Conservation (phyloP, 2,329 filamentous ascomycete species). For the Colletotrichum sansevieriae region DNA sequence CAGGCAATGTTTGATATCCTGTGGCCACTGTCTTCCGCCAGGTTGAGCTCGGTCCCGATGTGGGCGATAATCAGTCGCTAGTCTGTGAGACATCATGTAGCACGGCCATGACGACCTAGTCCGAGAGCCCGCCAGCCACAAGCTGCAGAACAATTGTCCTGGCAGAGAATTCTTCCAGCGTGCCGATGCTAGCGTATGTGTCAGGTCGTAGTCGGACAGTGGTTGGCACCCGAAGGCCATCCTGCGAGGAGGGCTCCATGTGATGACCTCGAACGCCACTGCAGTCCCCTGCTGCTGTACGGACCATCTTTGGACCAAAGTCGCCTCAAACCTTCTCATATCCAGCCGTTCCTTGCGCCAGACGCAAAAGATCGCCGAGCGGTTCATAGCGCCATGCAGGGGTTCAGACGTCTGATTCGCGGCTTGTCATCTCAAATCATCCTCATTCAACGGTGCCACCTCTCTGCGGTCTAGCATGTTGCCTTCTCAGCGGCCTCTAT, state of each 20-base stretch:
- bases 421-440: constrained; percentile 25
- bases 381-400: constrained; percentile 29
- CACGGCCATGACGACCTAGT: constrained; percentile 23
- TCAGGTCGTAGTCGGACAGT: constrained; percentile 15
- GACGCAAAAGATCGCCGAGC: constrained; percentile 1
- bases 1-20: not conserved
- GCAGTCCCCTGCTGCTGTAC: constrained; percentile 5
- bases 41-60: constrained; percentile 26
- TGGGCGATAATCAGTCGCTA: not conserved
- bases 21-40: not conserved
- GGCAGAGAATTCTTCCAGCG: not conserved
- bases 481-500: no score
- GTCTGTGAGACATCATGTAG: constrained; percentile 29
- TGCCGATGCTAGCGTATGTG: constrained; percentile 10
- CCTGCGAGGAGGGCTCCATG: constrained; percentile 18
- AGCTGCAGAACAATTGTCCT: constrained; percentile 1
- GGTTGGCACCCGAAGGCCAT: constrained; percentile 7
- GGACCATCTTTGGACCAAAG: not conserved
- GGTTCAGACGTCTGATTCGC: constrained; percentile 19
- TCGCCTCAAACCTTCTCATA: constrained; percentile 13
- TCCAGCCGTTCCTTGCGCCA: constrained; percentile 14
- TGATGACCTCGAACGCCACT: not conserved
- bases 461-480: not conserved
- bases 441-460: not conserved
- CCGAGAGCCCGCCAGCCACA: not conserved